Base-by-base conservation (phyloP, 108 stramenopile species). In the Nitzschia palea region DNA sequence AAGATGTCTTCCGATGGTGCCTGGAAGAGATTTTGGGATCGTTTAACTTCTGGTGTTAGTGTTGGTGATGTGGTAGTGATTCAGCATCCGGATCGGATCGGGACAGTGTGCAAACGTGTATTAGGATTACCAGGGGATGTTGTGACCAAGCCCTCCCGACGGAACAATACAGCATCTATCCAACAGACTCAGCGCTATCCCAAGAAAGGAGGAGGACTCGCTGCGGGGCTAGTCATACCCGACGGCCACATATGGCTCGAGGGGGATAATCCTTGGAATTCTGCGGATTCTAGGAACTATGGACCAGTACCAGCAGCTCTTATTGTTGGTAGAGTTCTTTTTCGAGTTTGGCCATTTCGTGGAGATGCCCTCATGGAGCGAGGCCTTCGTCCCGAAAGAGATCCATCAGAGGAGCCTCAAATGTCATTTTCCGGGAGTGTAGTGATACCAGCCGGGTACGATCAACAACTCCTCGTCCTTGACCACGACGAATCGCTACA, bases 161-260 rank as follows among this genome's bases (percentile, higher is more conserved):
- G 43, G 15, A 61, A 28, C 32, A 3, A 52, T 70, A 67, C 42
- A 62, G 68, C 10, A 65, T 58, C 40, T 36, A 44, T 14, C 48
- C 35, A 35, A 28, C 9, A 27, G 37, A 2, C 5, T 17, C 31
- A 35, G 12, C 28, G 64, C 28, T 4, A 26, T 30, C 28, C 18
- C 1, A 26, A 44, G 22, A 29, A 40, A 67, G 66, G 56, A 62
- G 33, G 56, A 33, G 26, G 64, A 9, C 64, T 67, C 2, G 26
- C 62, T 5, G 36, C 32, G 1, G 53, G 59, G 20, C 37, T 80
- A 43, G 71, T 84, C 0, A 81, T 97, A 25, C 94, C 95, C 3
- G 88, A 89, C 42, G 97, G 97, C 3, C 96, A 96, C 56, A 63
- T 97, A 5, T 98, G 96, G 96, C 62, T 98, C 6, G 96, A 97